A percentile compares a stretch with the other conserved stretches of the same genome.
These are phyloP conservation scores for Hypericum androsaemum DNA, from an alignment of 345 rosid genomes.

Conservation along the genomic window DNA sequence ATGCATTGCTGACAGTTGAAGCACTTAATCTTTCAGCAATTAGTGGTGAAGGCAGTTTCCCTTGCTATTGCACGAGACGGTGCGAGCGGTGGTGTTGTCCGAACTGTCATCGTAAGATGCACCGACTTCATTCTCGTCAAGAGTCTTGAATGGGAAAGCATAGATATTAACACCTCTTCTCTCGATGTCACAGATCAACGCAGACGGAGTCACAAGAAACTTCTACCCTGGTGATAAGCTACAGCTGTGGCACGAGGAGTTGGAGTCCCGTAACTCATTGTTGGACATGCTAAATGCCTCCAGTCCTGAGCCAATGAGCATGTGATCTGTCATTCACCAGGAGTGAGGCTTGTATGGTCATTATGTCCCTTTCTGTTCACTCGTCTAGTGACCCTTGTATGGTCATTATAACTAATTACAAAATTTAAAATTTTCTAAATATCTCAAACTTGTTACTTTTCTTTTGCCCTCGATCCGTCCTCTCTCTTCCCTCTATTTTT, in stretches of 20 bases:
- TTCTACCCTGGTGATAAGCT: slow-evolving; percentile 80
- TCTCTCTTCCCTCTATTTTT: too few species aligned
- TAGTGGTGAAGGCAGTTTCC: slow-evolving; percentile 90
- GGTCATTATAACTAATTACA: too few species aligned
- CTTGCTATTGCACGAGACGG: slow-evolving; percentile 94
- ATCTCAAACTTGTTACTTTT: too few species aligned
- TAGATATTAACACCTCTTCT: background rate
- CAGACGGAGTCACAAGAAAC: slow-evolving; percentile 81
- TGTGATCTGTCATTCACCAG: slow-evolving; percentile 2
- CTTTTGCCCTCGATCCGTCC: too few species aligned
- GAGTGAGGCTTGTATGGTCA: too few species aligned
- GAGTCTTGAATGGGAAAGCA: background rate
- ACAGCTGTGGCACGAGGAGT: slow-evolving; percentile 85
- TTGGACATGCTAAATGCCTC: slow-evolving; percentile 52
- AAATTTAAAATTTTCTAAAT: too few species aligned
- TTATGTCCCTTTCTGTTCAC: too few species aligned
- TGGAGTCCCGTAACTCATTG: slow-evolving; percentile 67
- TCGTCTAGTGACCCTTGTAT: too few species aligned
- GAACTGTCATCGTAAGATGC: slow-evolving; percentile 74
- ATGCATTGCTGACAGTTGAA: too few species aligned
- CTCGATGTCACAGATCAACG: slow-evolving; percentile 46
- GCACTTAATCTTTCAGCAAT: slow-evolving; percentile 39
- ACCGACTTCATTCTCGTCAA: background rate
- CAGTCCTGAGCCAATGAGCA: slow-evolving; percentile 81
- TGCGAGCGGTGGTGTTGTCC: slow-evolving; percentile 97